phyloP scores from a whole-genome alignment of 163 green algal genomes.

The Scenedesmus sp. region DNA sequence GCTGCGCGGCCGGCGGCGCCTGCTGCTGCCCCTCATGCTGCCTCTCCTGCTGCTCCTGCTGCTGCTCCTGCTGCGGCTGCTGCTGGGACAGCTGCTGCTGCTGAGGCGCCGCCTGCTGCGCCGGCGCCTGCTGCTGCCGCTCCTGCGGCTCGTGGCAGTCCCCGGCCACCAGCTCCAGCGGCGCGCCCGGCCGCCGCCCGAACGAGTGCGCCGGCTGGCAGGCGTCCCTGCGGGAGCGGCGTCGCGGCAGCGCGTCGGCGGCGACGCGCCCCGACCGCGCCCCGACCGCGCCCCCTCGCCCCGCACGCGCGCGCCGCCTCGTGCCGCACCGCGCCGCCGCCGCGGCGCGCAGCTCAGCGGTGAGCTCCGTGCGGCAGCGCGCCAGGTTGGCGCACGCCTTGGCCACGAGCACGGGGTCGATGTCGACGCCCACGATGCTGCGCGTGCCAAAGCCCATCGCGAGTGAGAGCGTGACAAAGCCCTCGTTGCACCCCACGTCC shows the following conservation, averaged over 20 bases:
- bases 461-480: constrained; percentile 59
- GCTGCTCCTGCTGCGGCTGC: constrained; percentile 16
- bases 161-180: too few species aligned
- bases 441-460: constrained; percentile 49
- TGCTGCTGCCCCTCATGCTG: too few species aligned
- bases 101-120: constrained; percentile 22
- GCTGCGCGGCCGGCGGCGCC: too few species aligned
- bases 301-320: too few species aligned
- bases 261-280: too few species aligned
- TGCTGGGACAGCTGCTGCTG: constrained; percentile 25
- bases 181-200: too few species aligned
- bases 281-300: too few species aligned
- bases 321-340: not conserved
- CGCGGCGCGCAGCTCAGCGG: constrained; percentile 32
- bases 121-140: not conserved
- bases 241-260: too few species aligned
- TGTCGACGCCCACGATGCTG: constrained; percentile 62
- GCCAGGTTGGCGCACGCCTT: constrained; percentile 53
- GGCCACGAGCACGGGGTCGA: constrained; percentile 64
- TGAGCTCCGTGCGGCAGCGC: constrained; percentile 30
- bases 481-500: constrained; percentile 75
- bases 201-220: too few species aligned
- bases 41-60: constrained; percentile 3
- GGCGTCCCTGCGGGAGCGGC: too few species aligned
- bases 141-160: too few species aligned